Conservation (phyloP, 148 eudicot genomes). For the Fagopyrum tataricum region DNA sequence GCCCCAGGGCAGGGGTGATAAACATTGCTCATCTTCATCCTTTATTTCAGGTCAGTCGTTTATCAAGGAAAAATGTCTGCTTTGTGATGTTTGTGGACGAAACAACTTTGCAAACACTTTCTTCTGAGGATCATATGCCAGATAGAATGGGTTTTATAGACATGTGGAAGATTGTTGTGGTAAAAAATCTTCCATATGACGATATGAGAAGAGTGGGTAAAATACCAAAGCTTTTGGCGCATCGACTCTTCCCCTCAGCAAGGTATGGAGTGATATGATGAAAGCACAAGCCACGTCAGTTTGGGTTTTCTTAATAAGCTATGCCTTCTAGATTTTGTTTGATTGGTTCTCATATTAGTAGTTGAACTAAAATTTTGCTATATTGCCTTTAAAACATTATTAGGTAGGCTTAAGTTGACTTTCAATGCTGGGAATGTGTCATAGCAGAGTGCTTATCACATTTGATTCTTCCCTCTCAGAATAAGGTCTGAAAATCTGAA, state of each 20-base stretch:
- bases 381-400: neutral
- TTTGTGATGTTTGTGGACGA: constrained; percentile 98
- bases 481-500: constrained; percentile 6
- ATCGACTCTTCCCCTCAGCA: constrained; percentile 85
- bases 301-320: neutral
- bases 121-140: constrained; percentile 80
- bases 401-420: neutral
- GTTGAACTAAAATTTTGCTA: neutral
- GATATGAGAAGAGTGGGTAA: constrained; percentile 99
- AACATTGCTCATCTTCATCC: constrained; percentile 7
- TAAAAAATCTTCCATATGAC: constrained; percentile 78
- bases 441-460: neutral
- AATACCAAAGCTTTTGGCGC: constrained; percentile 87
- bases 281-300: neutral
- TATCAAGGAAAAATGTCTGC: constrained; percentile 94
- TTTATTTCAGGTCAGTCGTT: constrained; percentile 64
- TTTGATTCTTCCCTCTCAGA: neutral
- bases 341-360: neutral
- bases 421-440: neutral
- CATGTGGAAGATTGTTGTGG: constrained; percentile 89
- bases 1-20: neutral
- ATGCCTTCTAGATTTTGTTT: neutral
- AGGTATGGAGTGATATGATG: constrained; percentile 41
- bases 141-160: constrained; percentile 86
- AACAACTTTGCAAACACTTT: constrained; percentile 61